A percentile compares a stretch with the other conserved stretches of the same genome.
Conservation (phyloP, 225 moss, liverwort and hornwort species). For the Ulota crispa region DNA sequence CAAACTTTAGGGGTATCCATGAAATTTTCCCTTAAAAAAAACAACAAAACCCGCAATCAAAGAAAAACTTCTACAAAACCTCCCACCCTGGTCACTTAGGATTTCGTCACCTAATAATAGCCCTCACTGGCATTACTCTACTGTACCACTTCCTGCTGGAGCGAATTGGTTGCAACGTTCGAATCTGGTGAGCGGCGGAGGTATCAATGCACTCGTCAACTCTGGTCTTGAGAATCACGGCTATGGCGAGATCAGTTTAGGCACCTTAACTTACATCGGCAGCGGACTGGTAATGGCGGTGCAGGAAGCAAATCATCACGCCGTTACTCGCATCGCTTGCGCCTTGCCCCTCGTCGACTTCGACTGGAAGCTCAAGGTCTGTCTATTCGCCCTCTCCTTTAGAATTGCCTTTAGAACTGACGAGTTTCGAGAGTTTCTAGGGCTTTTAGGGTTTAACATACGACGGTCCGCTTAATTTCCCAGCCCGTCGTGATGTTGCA, state of each 20-base stretch:
- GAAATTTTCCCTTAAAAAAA: no score
- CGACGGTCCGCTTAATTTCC: not conserved
- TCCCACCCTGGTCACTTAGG: not conserved
- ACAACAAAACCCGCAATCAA: no score
- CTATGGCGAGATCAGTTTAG: not conserved
- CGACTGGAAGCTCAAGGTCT: no score
- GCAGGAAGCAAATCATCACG: not conserved
- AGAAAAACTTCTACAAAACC: no score
- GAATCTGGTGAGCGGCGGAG: not conserved
- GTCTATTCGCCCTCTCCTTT: no score
- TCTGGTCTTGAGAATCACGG: not conserved
- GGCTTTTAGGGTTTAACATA: not conserved
- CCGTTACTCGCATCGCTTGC: not conserved
- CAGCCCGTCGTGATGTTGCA: not conserved
- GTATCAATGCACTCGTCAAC: no score
- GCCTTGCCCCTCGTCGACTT: no score
- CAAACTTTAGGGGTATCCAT: no score
- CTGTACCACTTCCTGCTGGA: not conserved
- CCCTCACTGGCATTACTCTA: not conserved
- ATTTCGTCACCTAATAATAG: not conserved
- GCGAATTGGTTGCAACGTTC: not conserved
- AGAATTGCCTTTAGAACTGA: not conserved
- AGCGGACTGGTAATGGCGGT: slow-evolving; percentile 33
- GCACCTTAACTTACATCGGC: not conserved
- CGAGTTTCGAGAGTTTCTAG: not conserved